These are phyloP conservation scores for Fraxinus angustifolia DNA, from an alignment of 305 asterid species.

Conservation along the genomic window DNA sequence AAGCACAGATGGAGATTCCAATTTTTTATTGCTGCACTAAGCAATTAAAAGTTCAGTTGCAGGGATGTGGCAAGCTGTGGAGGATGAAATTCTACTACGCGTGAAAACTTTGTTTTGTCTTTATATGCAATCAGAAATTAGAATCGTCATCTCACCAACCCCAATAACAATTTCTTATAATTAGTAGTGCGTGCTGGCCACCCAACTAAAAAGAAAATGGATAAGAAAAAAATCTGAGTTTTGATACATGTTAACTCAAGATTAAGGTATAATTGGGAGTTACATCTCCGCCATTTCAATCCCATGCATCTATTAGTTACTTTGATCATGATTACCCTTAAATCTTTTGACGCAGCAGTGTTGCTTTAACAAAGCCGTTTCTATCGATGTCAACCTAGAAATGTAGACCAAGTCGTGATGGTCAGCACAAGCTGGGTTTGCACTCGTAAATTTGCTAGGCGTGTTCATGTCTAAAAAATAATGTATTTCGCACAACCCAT, in stretches of 20 bases:
- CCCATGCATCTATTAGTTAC: not conserved
- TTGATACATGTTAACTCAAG: not conserved
- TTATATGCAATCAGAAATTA: not conserved
- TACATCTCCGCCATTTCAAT: not conserved
- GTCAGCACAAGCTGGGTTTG: not conserved
- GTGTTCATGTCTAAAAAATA: not conserved
- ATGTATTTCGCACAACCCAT: not conserved
- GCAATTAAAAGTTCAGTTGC: not conserved
- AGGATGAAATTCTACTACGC: not conserved
- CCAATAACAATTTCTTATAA: not conserved
- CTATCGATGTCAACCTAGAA: not conserved
- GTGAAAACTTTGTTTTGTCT: not conserved
- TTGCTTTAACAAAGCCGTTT: not conserved
- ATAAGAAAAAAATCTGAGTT: not conserved
- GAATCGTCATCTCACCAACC: conserved; percentile 25
- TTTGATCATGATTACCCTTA: not conserved
- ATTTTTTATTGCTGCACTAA: conserved; percentile 30
- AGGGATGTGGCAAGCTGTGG: conserved; percentile 18
- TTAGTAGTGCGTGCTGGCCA: not conserved
- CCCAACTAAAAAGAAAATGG: not conserved
- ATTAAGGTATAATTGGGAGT: not conserved
- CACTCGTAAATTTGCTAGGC: not conserved
- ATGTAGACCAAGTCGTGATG: not conserved
- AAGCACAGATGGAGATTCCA: conserved; percentile 23
- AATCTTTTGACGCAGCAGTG: not conserved